Evolutionary conservation across 306 rosid species (phyloP), one percentile per base, ranked within the genome.

Genomic region (Purshia tridentata): DNA sequence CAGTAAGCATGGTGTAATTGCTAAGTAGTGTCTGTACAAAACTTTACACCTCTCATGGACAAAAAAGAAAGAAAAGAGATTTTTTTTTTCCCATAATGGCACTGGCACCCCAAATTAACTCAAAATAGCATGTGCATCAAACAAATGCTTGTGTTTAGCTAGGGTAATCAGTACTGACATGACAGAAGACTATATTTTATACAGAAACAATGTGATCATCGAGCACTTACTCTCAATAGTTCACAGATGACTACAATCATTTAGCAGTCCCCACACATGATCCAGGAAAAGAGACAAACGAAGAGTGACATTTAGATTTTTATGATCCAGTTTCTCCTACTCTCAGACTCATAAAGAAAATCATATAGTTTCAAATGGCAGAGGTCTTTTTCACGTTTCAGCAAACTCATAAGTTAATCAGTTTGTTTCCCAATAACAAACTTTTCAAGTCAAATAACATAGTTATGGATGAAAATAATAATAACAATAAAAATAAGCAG

Each of bases 1-100:
- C 62, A 69, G 58, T 54, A 41, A 73, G 67, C 59, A 72, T 39
- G 54, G 49, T 69, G 41, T 19, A 78, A 57, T 67, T 19, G 44
- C 63, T 56, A 47, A 23, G 44, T 59, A 66, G 70, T 6, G 42
- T 45, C 35, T 10, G 13, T 4, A 19, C 12, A 70, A 9, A 18
- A 70, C 39, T 12, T 49, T 9, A 69, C 20, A 19, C 12, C 13
- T n/a, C 29, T 6, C 8, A n/a, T 62, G 3, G 29, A 7, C 11
- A 50, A 18, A 50, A 58, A 35, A n/a, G 9, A 50, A 13, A 47
- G 9, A 42, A 2, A n/a, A n/a, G n/a, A n/a, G n/a, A n/a, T n/a
- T n/a, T n/a, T n/a, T n/a, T n/a, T n/a, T n/a, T n/a, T n/a, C n/a
- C 9, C 16, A 11, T 60, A 8, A 60, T 37, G 45, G 48, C 35